These are phyloP conservation scores for Leishmania tarentolae DNA, from an alignment of 208 protist genomes.

Conservation along the genomic window DNA sequence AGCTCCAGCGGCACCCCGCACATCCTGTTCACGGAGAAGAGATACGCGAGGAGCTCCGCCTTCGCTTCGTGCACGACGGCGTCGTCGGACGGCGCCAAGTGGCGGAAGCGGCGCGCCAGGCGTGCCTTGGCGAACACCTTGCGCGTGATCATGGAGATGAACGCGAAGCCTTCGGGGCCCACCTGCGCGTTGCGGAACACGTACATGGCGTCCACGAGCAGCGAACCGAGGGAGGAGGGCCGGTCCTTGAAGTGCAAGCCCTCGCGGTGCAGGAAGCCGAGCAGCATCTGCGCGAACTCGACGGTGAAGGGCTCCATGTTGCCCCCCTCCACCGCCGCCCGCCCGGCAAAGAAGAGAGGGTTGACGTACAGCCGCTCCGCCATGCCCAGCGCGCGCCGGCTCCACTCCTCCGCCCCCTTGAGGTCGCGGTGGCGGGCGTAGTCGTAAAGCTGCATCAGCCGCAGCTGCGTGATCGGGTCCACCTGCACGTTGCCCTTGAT, in stretches of 20 bases:
- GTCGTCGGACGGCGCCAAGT: conserved; percentile 43
- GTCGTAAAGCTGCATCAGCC: conserved; percentile 85
- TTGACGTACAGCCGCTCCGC: conserved; percentile 81
- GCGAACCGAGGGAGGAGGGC: conserved; percentile 79
- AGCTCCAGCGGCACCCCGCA: conserved; percentile 83
- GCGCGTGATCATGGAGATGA: conserved; percentile 79
- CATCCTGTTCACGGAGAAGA: conserved; percentile 74
- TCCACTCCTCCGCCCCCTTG: conserved; percentile 62
- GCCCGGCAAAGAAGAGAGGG: conserved; percentile 84
- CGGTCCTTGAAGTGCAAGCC: conserved; percentile 81
- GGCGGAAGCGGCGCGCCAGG: conserved; percentile 37
- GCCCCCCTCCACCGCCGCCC: conserved; percentile 53
- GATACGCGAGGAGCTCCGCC: conserved; percentile 74
- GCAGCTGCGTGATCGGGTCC: conserved; percentile 83
- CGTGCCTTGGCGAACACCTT: conserved; percentile 63
- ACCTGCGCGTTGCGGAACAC: conserved; percentile 81
- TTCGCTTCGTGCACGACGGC: conserved; percentile 54
- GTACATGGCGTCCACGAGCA: conserved; percentile 79
- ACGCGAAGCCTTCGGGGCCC: conserved; percentile 74
- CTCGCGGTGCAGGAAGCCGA: conserved; percentile 76
- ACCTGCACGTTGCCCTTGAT: conserved; percentile 93
- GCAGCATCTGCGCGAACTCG: conserved; percentile 77
- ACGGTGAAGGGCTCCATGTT: conserved; percentile 84
- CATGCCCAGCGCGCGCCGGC: conserved; percentile 45
- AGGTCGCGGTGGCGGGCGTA: conserved; percentile 60